Evolutionary conservation across 2,329 filamentous ascomycete genomes (phyloP), one percentile per base, ranked within the genome.

Genomic region (Pyricularia sp.): DNA sequence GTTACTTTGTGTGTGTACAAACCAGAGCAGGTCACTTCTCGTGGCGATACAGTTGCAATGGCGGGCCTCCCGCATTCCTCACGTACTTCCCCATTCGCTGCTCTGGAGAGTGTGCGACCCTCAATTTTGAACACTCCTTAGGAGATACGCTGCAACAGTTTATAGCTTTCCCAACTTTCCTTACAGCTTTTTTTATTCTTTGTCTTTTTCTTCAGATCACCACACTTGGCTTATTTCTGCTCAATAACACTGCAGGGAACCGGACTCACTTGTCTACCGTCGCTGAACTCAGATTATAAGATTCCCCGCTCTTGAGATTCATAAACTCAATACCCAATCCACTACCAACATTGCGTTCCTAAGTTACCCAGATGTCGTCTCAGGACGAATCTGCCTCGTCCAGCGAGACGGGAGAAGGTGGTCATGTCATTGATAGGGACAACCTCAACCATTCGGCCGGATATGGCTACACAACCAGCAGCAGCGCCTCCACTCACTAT

Each of bases 21-120:
- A 11, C 55, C 58, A 61, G 26, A 61, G 14, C 11, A 61, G 26
- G 12, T 61, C 23, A 10, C 58, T 26, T 14, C 17, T 6, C 33
- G 33, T 5, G 23, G 11, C 55, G 55, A 63, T 23, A 31, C 26
- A 20, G 14, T 5, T 63, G 28, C 12, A 31, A 14, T 25, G 64
- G 64, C 64, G 64, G 31, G 64, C 64, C 64, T 65, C 64, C 31
- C 6, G 64, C 64, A 65, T 65, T 65, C 25, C n/a, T 63, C 59
- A 28, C 59, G 17, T 20, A 17, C 26, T 63, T 28, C 25, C 25
- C 59, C 23, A 28, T 63, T 61, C 58, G 58, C 58, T 61, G 58
- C 10, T 26, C 25, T 28, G 33, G 31, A 42, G 33, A 42, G 33
- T 42, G 33, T 42, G 33, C 33, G 33, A 42, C 33, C 33, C 33